These are phyloP conservation scores for Polytolypa hystricis DNA, from an alignment of 2,329 filamentous ascomycete genomes.

Conservation along the genomic window DNA sequence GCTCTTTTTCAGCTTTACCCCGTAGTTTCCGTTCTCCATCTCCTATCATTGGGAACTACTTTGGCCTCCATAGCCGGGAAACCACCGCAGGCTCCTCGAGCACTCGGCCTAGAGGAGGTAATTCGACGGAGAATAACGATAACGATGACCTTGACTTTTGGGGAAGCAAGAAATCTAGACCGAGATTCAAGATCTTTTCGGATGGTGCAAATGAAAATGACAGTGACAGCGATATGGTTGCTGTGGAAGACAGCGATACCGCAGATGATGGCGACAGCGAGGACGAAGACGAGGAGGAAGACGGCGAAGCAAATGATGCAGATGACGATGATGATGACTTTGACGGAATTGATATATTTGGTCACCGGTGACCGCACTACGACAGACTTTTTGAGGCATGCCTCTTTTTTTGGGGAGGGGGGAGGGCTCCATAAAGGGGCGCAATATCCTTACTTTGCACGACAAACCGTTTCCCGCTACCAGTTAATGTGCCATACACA, in stretches of 20 bases:
- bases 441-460: too few relatives aligned
- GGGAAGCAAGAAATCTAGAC: conserved; percentile 36
- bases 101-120: conserved; percentile 7
- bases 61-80: conserved; percentile 30
- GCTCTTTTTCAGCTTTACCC: conserved; percentile 24
- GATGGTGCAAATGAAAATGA: conserved; percentile 18
- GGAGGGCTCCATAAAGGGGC: too few relatives aligned
- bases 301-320: conserved; percentile 27
- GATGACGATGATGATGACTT: conserved; percentile 41
- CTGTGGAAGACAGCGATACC: conserved; percentile 25
- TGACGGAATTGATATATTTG: conserved; percentile 42
- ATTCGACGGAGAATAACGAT: conserved; percentile 21
- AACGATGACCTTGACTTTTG: conserved; percentile 45
- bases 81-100: too few relatives aligned
- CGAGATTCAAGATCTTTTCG: conserved; percentile 26
- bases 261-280: conserved; percentile 31
- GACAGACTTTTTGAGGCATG: too few relatives aligned
- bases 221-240: conserved; percentile 16
- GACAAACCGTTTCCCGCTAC: too few relatives aligned
- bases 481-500: too few relatives aligned
- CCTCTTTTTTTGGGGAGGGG: too few relatives aligned
- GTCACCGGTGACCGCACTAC: conserved; percentile 41
- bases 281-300: conserved; percentile 38
- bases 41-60: conserved; percentile 35
- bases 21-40: conserved; percentile 29